phyloP scores from a whole-genome alignment of 306 rosid genomes.

The Trichosanthes cucumerina region DNA sequence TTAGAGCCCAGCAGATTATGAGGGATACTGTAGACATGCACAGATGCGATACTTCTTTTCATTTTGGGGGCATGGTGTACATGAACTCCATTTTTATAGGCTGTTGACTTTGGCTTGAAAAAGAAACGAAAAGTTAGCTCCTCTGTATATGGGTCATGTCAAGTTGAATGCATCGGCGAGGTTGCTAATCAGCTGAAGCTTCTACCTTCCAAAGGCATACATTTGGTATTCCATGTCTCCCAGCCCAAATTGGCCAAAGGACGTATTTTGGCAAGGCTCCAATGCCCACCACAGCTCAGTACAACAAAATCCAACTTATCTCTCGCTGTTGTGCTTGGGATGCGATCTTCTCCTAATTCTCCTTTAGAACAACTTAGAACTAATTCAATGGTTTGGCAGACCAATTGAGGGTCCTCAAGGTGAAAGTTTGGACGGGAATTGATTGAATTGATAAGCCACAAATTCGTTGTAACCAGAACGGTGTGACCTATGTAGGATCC shows the following conservation, averaged over 20 bases:
- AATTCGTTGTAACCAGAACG: background rate
- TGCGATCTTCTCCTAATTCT: background rate
- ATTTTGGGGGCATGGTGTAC: background rate
- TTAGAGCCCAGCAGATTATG: background rate
- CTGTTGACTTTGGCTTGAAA: background rate
- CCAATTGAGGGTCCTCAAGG: background rate
- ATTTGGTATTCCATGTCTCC: background rate
- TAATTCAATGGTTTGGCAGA: background rate
- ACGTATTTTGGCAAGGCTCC: background rate
- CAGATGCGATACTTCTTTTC: background rate
- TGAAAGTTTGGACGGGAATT: background rate
- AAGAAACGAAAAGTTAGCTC: background rate
- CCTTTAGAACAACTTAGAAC: background rate
- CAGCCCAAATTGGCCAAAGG: background rate
- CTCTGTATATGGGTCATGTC: background rate
- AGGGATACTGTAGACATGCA: background rate
- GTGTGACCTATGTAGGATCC: background rate
- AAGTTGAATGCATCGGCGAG: background rate
- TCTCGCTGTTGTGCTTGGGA: background rate
- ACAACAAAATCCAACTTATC: background rate
- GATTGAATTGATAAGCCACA: background rate
- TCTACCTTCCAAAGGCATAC: background rate
- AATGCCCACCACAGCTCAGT: background rate
- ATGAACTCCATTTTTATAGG: background rate
- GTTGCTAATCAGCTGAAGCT: background rate